Conservation (phyloP, 352 stramenopile species). For the Peronospora belbahrii region DNA sequence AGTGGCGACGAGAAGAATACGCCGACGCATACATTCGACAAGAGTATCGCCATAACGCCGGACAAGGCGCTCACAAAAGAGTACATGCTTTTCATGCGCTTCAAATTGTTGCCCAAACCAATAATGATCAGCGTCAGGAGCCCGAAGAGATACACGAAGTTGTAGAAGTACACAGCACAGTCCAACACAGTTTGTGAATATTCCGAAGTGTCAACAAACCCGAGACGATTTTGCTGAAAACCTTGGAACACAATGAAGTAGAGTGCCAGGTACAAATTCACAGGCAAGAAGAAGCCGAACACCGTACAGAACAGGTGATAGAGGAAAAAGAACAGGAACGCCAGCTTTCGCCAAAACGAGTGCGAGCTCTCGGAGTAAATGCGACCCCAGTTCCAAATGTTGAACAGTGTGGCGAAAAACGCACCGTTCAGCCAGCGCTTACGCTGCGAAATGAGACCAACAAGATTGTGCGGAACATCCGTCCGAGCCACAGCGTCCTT, state of each 20-base stretch:
- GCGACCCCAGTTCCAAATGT: constrained; percentile 76
- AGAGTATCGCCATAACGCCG: constrained; percentile 75
- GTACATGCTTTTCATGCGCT: constrained; percentile 84
- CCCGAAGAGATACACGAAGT: constrained; percentile 69
- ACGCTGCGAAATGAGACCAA: constrained; percentile 80
- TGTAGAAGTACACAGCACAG: constrained; percentile 68
- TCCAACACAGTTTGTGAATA: constrained; percentile 54
- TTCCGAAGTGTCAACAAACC: constrained; percentile 72
- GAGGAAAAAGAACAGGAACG: constrained; percentile 64
- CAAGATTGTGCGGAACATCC: constrained; percentile 74
- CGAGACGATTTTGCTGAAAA: constrained; percentile 80
- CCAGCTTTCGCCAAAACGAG: constrained; percentile 58
- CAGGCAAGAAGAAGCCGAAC: constrained; percentile 67
- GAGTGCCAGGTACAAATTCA: constrained; percentile 78
- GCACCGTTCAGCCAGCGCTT: constrained; percentile 82
- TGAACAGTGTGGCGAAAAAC: constrained; percentile 86
- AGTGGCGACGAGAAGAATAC: constrained; percentile 64
- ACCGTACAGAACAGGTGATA: constrained; percentile 70
- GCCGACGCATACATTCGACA: constrained; percentile 56
- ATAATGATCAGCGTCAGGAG: constrained; percentile 83
- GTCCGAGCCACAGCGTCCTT: constrained; percentile 77
- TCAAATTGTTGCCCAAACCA: constrained; percentile 78
- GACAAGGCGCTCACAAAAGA: constrained; percentile 71
- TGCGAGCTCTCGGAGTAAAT: constrained; percentile 81
- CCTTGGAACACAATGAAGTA: constrained; percentile 86